Conservation (phyloP, 257 asterid genomes). For the Perilla frutescens region DNA sequence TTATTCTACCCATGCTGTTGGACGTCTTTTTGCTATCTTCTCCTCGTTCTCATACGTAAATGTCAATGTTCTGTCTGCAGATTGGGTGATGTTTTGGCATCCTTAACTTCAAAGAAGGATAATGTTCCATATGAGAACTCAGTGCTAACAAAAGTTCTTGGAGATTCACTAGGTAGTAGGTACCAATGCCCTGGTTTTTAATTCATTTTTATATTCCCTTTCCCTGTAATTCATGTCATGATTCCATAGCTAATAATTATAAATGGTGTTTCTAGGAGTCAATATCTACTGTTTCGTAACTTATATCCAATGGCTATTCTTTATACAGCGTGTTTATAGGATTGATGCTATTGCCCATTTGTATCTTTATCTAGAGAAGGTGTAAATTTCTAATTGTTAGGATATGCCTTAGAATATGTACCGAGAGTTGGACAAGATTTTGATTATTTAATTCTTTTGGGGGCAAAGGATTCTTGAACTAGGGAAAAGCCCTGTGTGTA, state of each 20-base stretch:
- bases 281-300: background rate
- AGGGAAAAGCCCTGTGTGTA: constrained; percentile 2
- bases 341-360: constrained; percentile 9
- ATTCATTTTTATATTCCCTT: constrained; percentile 2
- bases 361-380: constrained; percentile 23
- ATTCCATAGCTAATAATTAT: constrained; percentile 8
- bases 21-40: constrained; percentile 26
- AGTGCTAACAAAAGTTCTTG: constrained; percentile 77
- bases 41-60: constrained; percentile 27
- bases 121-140: constrained; percentile 84
- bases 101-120: constrained; percentile 83
- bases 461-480: constrained; percentile 10
- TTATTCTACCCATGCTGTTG: constrained; percentile 33
- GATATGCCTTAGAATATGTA: constrained; percentile 22
- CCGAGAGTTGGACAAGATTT: constrained; percentile 21
- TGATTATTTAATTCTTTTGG: background rate
- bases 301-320: background rate
- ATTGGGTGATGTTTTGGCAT: constrained; percentile 95
- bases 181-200: constrained; percentile 35
- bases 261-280: constrained; percentile 19
- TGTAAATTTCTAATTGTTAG: constrained; percentile 27
- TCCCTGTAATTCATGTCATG: constrained; percentile 23
- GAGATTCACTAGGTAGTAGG: constrained; percentile 94
- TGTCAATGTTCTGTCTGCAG: constrained; percentile 59
- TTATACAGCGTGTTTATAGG: background rate